These are phyloP conservation scores for Stemphylium beticola DNA, from an alignment of 2,329 filamentous ascomycete species.

Conservation along the genomic window DNA sequence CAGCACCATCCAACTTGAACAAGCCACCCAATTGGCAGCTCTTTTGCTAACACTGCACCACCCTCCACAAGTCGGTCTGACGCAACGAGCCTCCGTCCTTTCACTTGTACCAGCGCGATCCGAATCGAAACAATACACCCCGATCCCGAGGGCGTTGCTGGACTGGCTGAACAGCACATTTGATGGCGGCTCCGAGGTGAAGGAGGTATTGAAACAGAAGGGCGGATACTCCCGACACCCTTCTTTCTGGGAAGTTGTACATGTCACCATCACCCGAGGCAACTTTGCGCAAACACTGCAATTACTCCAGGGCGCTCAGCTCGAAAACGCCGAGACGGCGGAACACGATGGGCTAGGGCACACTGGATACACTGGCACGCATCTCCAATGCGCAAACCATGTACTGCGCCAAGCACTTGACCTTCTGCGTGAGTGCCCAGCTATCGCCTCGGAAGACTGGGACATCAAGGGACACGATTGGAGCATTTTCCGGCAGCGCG, in stretches of 20 bases:
- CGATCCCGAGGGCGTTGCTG: conserved; percentile 79
- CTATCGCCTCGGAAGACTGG: conserved; percentile 72
- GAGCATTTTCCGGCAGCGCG: conserved; percentile 80
- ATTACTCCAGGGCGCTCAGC: conserved; percentile 76
- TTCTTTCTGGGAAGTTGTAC: conserved; percentile 86
- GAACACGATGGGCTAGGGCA: conserved; percentile 67
- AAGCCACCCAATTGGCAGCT: conserved; percentile 79
- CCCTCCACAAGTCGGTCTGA: conserved; percentile 46
- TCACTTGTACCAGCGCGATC: conserved; percentile 34
- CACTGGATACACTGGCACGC: conserved; percentile 73
- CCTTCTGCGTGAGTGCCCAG: conserved; percentile 76
- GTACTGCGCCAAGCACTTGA: conserved; percentile 72
- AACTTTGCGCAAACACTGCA: conserved; percentile 70
- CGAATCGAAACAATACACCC: conserved; percentile 41
- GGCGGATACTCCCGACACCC: conserved; percentile 78
- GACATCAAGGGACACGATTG: conserved; percentile 82
- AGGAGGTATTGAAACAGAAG: conserved; percentile 66
- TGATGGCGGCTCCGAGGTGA: conserved; percentile 70
- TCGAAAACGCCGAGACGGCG: conserved; percentile 73
- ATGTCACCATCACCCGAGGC: conserved; percentile 72
- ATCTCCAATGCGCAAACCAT: conserved; percentile 78
- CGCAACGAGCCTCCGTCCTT: conserved; percentile 32
- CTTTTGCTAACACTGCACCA: conserved; percentile 81
- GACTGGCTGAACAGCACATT: conserved; percentile 83
- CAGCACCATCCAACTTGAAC: conserved; percentile 66